A percentile compares a stretch with the other conserved stretches of the same genome.
Evolutionary conservation across 75 land plant species (phyloP).

Genomic region (Sequoia sempervirens): DNA sequence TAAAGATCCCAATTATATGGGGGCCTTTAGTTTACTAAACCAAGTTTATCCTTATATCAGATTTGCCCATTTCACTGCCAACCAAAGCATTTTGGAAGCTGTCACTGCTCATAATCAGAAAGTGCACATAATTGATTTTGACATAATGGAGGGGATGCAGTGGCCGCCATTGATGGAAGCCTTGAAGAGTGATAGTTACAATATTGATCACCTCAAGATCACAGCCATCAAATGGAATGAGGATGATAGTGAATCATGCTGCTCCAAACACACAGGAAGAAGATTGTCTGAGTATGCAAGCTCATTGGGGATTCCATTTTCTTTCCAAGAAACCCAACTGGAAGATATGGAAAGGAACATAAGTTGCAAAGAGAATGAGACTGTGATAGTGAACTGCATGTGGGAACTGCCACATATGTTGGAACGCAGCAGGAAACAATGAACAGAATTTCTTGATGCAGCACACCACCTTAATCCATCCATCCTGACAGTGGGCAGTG

Average conservation of each 20-base stretch:
- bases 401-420: background rate
- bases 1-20: background rate
- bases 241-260: background rate
- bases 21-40: constrained; percentile 1
- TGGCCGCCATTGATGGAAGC: constrained; percentile 80
- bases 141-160: constrained; percentile 58
- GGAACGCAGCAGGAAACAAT: background rate
- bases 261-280: background rate
- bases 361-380: background rate
- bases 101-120: background rate
- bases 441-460: background rate
- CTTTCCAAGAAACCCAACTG: background rate
- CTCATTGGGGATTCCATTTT: constrained; percentile 12
- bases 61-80: constrained; percentile 10
- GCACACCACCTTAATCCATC: background rate
- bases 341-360: background rate
- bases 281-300: constrained; percentile 10
- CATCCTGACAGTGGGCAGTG: background rate
- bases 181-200: constrained; percentile 13
- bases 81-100: constrained; percentile 12
- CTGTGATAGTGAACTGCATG: background rate
- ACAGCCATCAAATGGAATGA: background rate
- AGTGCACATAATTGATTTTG: constrained; percentile 58
- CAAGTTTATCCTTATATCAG: constrained; percentile 6
- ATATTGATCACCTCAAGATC: background rate